Percentiles rank a stretch among this genome's conserved stretches.
Conservation (phyloP, 345 rosid species). For the Camelina neglecta region DNA sequence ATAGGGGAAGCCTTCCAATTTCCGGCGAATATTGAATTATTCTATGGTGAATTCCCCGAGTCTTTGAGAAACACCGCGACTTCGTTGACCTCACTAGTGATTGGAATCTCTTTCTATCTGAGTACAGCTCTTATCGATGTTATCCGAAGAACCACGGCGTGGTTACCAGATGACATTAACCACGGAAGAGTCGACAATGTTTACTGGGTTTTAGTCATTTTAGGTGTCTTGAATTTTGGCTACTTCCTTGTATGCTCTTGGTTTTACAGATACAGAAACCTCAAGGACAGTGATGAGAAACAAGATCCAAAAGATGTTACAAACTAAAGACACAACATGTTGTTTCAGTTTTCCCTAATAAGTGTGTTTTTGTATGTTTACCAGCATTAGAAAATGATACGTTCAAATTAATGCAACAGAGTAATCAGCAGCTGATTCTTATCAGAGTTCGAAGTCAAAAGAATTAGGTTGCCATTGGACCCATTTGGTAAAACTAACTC, state of each 20-base stretch:
- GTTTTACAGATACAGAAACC: slow-evolving; percentile 40
- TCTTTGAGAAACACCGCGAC: slow-evolving; percentile 52
- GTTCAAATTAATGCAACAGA: not conserved
- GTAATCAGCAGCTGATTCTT: not conserved
- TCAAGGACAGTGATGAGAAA: not conserved
- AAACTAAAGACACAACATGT: no score
- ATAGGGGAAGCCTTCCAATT: slow-evolving; percentile 58
- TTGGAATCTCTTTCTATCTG: slow-evolving; percentile 51
- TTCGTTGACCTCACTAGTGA: slow-evolving; percentile 49
- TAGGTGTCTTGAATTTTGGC: slow-evolving; percentile 47
- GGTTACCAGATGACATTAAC: slow-evolving; percentile 61
- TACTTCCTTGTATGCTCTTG: slow-evolving; percentile 50
- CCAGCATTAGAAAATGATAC: not conserved
- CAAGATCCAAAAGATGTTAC: no score
- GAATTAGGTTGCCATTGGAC: no score
- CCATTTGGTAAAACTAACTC: no score
- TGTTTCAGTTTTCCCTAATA: no score
- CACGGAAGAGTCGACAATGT: slow-evolving; percentile 54
- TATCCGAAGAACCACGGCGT: slow-evolving; percentile 43
- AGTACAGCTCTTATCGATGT: slow-evolving; percentile 50
- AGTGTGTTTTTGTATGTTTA: not conserved
- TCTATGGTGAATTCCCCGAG: slow-evolving; percentile 55
- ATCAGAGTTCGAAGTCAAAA: not conserved
- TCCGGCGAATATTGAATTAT: slow-evolving; percentile 55
- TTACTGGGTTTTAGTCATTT: slow-evolving; percentile 51